Percentiles rank a stretch among this genome's conserved stretches.
phyloP scores from a whole-genome alignment of 2,329 filamentous ascomycete genomes.

The Xylariomycetidae sp. region DNA sequence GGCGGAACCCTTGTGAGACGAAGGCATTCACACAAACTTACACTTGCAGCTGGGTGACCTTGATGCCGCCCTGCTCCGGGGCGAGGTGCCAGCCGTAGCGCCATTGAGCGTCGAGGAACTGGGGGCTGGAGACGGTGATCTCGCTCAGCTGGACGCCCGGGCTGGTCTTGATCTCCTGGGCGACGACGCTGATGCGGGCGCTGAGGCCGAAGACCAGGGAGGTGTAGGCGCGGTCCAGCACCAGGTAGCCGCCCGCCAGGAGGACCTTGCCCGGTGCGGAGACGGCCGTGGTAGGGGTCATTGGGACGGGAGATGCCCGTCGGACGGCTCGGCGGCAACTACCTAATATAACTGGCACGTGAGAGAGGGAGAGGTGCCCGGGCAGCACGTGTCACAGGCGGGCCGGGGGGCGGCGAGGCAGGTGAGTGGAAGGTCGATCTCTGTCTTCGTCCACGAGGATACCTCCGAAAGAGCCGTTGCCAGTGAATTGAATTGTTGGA shows the following conservation, averaged over 20 bases:
- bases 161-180: constrained; percentile 50
- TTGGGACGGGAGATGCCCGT: too few species aligned
- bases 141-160: constrained; percentile 60
- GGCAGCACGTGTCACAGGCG: too few species aligned
- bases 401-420: too few species aligned
- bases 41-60: constrained; percentile 72
- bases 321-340: too few species aligned
- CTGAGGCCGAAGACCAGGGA: constrained; percentile 65
- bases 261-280: constrained; percentile 96
- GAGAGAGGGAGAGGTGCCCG: too few species aligned
- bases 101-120: constrained; percentile 85
- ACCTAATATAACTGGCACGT: too few species aligned
- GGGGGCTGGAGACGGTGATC: constrained; percentile 84
- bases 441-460: too few species aligned
- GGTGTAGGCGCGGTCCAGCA: constrained; percentile 81
- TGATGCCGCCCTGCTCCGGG: constrained; percentile 69
- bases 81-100: constrained; percentile 72
- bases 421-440: too few species aligned
- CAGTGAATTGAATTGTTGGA: too few species aligned
- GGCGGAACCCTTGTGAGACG: background rate
- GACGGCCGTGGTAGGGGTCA: constrained; percentile 49
- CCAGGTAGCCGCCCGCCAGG: constrained; percentile 88
- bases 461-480: too few species aligned
- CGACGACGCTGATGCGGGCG: constrained; percentile 61
- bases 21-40: constrained; percentile 41